Evolutionary conservation across 257 asterid species (phyloP).

Genomic region (Petunia axillaris): DNA sequence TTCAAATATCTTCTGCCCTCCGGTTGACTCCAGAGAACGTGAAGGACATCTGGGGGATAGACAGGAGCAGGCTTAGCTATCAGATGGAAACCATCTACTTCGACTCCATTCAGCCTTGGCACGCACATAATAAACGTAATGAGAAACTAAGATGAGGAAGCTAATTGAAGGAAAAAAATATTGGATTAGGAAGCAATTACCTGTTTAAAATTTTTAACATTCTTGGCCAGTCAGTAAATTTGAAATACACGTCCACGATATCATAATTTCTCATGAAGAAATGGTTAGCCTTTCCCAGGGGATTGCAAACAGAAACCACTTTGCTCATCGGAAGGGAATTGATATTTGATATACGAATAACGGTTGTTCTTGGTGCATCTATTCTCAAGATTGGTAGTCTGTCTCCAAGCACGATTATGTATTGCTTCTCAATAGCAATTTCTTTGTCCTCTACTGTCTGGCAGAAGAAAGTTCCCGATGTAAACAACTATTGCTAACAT

Average conservation of each 20-base stretch:
- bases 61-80: constrained; percentile 64
- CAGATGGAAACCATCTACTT: constrained; percentile 41
- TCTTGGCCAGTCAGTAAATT: constrained; percentile 65
- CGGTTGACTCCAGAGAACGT: constrained; percentile 57
- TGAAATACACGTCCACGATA: constrained; percentile 44
- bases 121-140: constrained; percentile 24
- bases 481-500: constrained; percentile 21
- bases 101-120: constrained; percentile 46
- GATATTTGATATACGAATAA: constrained; percentile 44
- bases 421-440: constrained; percentile 52
- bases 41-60: constrained; percentile 49
- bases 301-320: constrained; percentile 27
- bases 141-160: constrained; percentile 20
- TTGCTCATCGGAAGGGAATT: fast-evolving
- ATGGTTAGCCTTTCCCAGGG: constrained; percentile 31
- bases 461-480: constrained; percentile 27
- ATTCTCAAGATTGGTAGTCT: constrained; percentile 49
- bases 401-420: constrained; percentile 51
- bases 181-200: constrained; percentile 33
- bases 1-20: constrained; percentile 47
- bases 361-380: constrained; percentile 69
- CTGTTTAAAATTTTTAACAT: constrained; percentile 63
- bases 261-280: not conserved
- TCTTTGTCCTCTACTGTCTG: constrained; percentile 70
- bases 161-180: not conserved